Percentiles rank a stretch among this genome's conserved stretches.
Conservation (phyloP, 495 filamentous ascomycete species). For the Aspergillus sclerotioniger region DNA sequence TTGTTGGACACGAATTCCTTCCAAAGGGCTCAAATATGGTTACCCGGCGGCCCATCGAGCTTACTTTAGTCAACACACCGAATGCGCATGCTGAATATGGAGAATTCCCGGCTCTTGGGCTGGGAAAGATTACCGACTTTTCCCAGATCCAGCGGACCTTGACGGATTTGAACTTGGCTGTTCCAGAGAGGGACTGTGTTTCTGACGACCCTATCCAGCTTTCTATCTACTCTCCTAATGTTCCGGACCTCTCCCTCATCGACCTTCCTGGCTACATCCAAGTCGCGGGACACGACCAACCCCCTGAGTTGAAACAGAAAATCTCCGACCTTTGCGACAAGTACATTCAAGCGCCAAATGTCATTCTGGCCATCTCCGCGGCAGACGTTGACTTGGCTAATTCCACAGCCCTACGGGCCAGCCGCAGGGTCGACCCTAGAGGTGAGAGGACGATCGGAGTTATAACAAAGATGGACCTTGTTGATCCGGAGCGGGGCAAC, state of each 20-base stretch:
- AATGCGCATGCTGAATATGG: conserved; percentile 89
- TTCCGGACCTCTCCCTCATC: conserved; percentile 94
- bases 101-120: conserved; percentile 89
- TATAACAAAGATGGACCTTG: conserved; percentile 98
- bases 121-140: conserved; percentile 92
- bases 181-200: conserved; percentile 85
- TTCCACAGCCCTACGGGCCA: conserved; percentile 87
- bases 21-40: conserved; percentile 99
- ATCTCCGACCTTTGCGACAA: conserved; percentile 97
- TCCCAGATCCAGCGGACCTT: conserved; percentile 87
- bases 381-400: conserved; percentile 97
- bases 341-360: conserved; percentile 94
- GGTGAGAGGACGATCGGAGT: conserved; percentile 97
- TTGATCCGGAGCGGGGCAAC: conserved; percentile 76
- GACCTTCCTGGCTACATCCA: conserved; percentile 98
- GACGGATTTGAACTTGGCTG: conserved; percentile 91
- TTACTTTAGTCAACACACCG: conserved; percentile 94
- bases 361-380: conserved; percentile 95
- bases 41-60: conserved; percentile 90
- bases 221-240: conserved; percentile 89
- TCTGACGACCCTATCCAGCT: conserved; percentile 96
- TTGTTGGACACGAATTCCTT: conserved; percentile 96
- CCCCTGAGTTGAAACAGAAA: conserved; percentile 87
- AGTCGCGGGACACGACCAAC: conserved; percentile 86
- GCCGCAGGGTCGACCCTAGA: conserved; percentile 86